A percentile compares a stretch with the other conserved stretches of the same genome.
Evolutionary conservation across 1,284 basidiomycete genomes (phyloP).

Genomic region (Fomitiporia mediterranea): DNA sequence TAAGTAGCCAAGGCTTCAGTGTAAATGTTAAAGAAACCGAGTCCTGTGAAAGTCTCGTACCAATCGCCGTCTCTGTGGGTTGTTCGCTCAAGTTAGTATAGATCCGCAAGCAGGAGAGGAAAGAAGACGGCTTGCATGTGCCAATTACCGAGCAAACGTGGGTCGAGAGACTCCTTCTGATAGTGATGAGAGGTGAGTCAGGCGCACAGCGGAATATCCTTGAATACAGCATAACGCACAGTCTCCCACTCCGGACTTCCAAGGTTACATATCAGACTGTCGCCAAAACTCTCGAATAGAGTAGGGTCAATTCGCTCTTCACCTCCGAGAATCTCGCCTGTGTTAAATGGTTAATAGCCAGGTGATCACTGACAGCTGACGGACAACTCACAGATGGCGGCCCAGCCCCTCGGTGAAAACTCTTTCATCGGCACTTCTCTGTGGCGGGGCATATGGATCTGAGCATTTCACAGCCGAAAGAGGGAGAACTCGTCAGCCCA

Average conservation of each 20-base stretch:
- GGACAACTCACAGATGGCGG: slow-evolving; percentile 30
- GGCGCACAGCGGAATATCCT: not conserved
- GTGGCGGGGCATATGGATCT: slow-evolving; percentile 35
- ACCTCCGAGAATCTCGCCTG: slow-evolving; percentile 33
- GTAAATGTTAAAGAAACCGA: not conserved
- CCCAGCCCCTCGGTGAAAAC: slow-evolving; percentile 34
- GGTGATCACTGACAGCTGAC: not conserved
- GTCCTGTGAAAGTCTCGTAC: slow-evolving; percentile 14
- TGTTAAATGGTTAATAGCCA: not conserved
- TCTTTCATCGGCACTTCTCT: slow-evolving; percentile 30
- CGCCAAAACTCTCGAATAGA: slow-evolving; percentile 32
- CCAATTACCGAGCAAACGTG: slow-evolving; percentile 34
- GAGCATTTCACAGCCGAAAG: not conserved
- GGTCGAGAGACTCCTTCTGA: slow-evolving; percentile 26
- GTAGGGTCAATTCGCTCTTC: slow-evolving; percentile 32
- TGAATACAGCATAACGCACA: slow-evolving; percentile 21
- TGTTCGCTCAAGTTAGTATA: not conserved
- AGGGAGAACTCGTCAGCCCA: not conserved
- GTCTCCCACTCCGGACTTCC: slow-evolving; percentile 30
- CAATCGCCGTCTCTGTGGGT: slow-evolving; percentile 30
- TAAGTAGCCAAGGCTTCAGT: not conserved
- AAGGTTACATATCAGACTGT: slow-evolving; percentile 35
- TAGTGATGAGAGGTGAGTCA: not conserved
- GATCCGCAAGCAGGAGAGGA: not conserved
- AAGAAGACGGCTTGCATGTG: slow-evolving; percentile 28